Base-by-base conservation (phyloP, 192 early-diverging fungal species). In the Thamnidium elegans region DNA sequence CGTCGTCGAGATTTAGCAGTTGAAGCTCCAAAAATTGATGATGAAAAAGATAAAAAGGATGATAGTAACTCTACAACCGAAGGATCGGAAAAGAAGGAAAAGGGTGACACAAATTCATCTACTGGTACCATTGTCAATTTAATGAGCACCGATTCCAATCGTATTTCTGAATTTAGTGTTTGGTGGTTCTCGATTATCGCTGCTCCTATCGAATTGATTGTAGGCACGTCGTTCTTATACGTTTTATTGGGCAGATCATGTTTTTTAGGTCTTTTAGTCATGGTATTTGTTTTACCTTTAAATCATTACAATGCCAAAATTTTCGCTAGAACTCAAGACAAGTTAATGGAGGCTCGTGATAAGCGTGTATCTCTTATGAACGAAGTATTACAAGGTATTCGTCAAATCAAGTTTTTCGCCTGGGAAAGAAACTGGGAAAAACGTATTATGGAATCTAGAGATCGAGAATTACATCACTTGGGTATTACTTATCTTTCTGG, bases 331-430 rank as follows among this genome's bases (percentile, higher is more conserved):
- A 76, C 74, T 20, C 88, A 92, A 66, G 74, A 82, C n/a, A 67
- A 77, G 0, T 23, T 88, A 34, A 90, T 82, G 81, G 74, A 85
- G 19, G 72, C 86, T 13, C 70, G 79, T 39, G 95, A 97, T 78
- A 81, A 87, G 56, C 84, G 95, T 36, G 81, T 95, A 13, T 84
- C 84, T 1, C 73, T 88, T 58, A 87, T 90, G 62, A 65, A 63
- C 44, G 74, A 72, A 42, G 59, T 67, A 32, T 72, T 93, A 26
- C 87, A 92, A 75, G 92, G 90, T 47, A 94, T 98, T 47, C 87
- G 92, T n/a, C 87, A 93, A 56, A 87, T 98, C 70, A 98, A 98
- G 69, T 81, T 95, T 51, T 89, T 89, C 77, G 87, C 86, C 11
- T 93, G 91, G 91, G 85, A 91, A 59, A 26, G 15, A 3, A 47